A percentile compares a stretch with the other conserved stretches of the same genome.
Conservation (phyloP, 176 grass and related monocot genomes). For the Musa acuminata region DNA sequence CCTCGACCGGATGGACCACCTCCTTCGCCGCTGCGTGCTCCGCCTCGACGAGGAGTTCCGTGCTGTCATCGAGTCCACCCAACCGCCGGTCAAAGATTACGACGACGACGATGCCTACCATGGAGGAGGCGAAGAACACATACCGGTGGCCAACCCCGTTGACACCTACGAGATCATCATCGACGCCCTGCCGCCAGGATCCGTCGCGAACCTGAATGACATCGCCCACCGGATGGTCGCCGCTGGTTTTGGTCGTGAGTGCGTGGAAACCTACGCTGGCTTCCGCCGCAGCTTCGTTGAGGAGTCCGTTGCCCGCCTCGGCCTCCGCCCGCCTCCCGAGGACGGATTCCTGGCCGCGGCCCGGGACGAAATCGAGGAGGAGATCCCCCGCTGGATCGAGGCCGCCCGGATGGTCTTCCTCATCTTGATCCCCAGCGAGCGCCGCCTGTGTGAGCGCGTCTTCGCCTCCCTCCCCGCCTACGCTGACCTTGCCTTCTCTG, state of each 20-base stretch:
- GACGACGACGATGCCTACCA: not conserved
- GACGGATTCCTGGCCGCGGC: slow-evolving; percentile 16
- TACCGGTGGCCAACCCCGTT: slow-evolving; percentile 71
- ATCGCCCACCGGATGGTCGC: slow-evolving; percentile 75
- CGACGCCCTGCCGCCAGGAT: slow-evolving; percentile 68
- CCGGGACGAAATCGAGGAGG: slow-evolving; percentile 36
- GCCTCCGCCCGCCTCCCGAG: slow-evolving; percentile 31
- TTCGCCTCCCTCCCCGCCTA: slow-evolving; percentile 24
- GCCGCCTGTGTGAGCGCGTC: slow-evolving; percentile 30
- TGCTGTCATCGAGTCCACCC: slow-evolving; percentile 16
- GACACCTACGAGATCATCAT: slow-evolving; percentile 73
- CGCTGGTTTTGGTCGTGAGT: slow-evolving; percentile 45
- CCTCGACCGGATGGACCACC: slow-evolving; percentile 28
- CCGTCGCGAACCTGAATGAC: slow-evolving; percentile 73
- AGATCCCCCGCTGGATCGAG: slow-evolving; percentile 37
- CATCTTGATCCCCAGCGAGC: slow-evolving; percentile 40
- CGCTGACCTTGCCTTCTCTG: slow-evolving; percentile 23
- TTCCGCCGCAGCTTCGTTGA: slow-evolving; percentile 73
- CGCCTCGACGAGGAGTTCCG: slow-evolving; percentile 38
- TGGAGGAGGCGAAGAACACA: slow-evolving; percentile 21
- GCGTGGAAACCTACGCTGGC: slow-evolving; percentile 50
- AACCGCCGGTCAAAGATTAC: slow-evolving; percentile 11
- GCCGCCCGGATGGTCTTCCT: slow-evolving; percentile 28
- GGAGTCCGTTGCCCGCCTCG: slow-evolving; percentile 76
- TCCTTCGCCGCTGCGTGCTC: slow-evolving; percentile 24